Evolutionary conservation across 176 grass and related monocot genomes (phyloP).

Genomic region (Carex kokanica): DNA sequence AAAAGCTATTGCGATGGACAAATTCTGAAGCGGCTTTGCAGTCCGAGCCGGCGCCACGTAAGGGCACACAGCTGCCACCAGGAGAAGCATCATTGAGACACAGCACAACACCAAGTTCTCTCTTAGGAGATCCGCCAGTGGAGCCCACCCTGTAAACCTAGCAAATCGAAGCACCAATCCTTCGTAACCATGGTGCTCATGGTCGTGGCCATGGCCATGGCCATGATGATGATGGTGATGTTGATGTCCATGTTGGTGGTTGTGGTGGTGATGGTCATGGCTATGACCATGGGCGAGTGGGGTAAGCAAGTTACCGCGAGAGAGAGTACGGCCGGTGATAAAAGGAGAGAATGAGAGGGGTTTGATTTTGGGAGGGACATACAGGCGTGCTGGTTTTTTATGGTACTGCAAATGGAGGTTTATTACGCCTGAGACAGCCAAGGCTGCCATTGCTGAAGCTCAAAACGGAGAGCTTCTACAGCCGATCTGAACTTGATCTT

Average conservation of each 20-base stretch:
- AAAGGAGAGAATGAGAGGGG: neutral
- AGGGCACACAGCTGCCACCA: slow-evolving; percentile 59
- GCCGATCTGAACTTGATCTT: neutral
- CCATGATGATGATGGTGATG: neutral
- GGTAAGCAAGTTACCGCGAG: slow-evolving; percentile 9
- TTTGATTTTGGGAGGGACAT: neutral
- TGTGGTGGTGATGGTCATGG: neutral
- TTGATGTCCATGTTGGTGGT: neutral
- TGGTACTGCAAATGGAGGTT: slow-evolving; percentile 3
- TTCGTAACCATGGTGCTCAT: slow-evolving; percentile 26
- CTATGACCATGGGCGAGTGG: slow-evolving; percentile 44
- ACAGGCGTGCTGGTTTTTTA: neutral
- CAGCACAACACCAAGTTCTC: slow-evolving; percentile 86
- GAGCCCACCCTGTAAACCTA: slow-evolving; percentile 65
- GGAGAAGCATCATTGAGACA: slow-evolving; percentile 76
- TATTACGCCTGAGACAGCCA: slow-evolving; percentile 17
- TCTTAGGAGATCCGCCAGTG: slow-evolving; percentile 64
- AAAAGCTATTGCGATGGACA: slow-evolving; percentile 69
- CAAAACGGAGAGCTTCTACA: neutral
- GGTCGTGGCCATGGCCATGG: slow-evolving; percentile 22
- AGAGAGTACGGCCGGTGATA: neutral
- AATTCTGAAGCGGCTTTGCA: slow-evolving; percentile 41
- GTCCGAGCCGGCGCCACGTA: slow-evolving; percentile 35
- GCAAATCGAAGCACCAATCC: slow-evolving; percentile 59
- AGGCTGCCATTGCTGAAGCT: slow-evolving; percentile 23